Evolutionary conservation across 202 grass and related monocot species (phyloP), one percentile per base, ranked within the genome.

Genomic region (Carex arenaria): DNA sequence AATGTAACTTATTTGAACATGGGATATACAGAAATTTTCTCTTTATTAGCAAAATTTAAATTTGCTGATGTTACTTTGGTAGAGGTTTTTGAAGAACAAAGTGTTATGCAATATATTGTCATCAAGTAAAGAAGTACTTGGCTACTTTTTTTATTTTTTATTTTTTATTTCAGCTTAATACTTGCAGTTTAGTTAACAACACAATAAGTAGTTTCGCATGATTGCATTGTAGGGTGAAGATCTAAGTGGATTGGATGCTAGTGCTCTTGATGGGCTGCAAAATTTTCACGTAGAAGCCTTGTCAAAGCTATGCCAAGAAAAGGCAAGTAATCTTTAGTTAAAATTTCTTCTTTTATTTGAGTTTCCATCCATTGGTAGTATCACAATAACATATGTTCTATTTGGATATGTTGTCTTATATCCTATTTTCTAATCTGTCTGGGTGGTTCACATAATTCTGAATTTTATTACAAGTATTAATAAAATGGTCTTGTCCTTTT

Each of bases 241-340:
- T 64, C 77, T 98, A 53, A 93, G 65, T 81, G 95, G 93, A 14
- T 84, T 98, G 64, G 93, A 95, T 85, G 60, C 80, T 53, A 89
- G 80, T 86, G 86, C 89, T 30, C 91, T 98, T 57, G 93, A 98
- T 61, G 95, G 93, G 15, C 61, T 95, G 67, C 93, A 98, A 54
- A 98, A 85, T 78, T 98, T 98, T 80, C 95, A 95, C 87, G 89
- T 95, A 55, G 91, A 93, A 90, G 91, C 91, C 19, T 84, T 98
- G 60, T 93, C 95, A 20, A 98, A 86, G 73, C 90, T 95, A 68
- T 98, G 95, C 78, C 93, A 98, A 86, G 93, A 91, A 87, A 98
- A 98, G 89, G 95, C 91, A 89, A 74, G 19, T 81, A 28, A 80
- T 26, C 31, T 30, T 64, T 65, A 79, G 42, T 72, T 28, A 28